phyloP scores from a whole-genome alignment of 371 early-diverging fungal genomes.

The Coemansia sp. region DNA sequence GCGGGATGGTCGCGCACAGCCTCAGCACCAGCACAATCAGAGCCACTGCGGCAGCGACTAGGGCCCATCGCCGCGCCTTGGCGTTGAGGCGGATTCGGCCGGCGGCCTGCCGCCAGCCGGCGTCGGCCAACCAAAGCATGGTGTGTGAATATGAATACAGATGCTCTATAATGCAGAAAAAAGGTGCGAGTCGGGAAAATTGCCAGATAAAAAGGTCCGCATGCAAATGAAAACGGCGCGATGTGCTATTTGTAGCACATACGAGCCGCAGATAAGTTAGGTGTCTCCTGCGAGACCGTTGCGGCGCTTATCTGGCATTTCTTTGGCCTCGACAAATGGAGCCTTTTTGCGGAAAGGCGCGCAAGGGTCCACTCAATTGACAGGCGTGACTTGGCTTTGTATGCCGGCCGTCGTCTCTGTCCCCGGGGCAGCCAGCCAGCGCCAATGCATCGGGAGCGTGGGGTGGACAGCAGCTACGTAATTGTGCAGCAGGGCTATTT shows the following conservation, averaged over 20 bases:
- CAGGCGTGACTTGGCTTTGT: no score
- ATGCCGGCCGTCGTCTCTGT: no score
- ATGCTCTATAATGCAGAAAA: neutral
- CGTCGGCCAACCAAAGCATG: neutral
- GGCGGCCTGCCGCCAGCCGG: neutral
- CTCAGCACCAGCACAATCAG: neutral
- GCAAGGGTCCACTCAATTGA: no score
- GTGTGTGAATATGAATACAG: slow-evolving; percentile 1
- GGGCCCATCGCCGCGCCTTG: slow-evolving; percentile 5
- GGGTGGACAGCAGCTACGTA: neutral
- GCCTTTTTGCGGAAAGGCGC: no score
- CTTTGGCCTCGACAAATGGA: no score
- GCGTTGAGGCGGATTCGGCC: neutral
- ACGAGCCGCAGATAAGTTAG: no score
- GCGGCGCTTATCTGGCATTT: no score
- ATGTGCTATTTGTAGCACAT: neutral
- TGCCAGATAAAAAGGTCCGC: neutral
- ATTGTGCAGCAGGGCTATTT: neutral
- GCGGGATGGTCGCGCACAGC: neutral
- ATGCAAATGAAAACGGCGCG: neutral
- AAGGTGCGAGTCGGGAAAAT: neutral
- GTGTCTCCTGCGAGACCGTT: no score
- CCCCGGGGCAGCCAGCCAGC: neutral
- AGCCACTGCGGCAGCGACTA: neutral
- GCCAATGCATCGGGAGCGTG: no score